A percentile compares a stretch with the other conserved stretches of the same genome.
Evolutionary conservation across 371 early-diverging fungal genomes (phyloP).

Genomic region (Mortierella sp.): DNA sequence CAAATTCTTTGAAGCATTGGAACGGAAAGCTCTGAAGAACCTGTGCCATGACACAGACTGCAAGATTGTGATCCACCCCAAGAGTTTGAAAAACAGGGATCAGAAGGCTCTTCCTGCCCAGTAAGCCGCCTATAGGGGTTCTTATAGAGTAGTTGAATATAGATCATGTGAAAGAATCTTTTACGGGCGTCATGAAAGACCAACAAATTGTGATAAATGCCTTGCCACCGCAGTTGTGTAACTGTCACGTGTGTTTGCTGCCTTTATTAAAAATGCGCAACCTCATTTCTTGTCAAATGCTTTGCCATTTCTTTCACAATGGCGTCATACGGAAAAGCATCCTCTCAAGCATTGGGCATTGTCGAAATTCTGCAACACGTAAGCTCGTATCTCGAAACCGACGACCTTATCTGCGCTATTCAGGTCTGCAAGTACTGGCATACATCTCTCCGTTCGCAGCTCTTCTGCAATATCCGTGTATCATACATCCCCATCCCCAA

Average conservation of each 20-base stretch:
- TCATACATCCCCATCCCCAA: neutral
- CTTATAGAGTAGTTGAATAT: neutral
- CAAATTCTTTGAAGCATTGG: conserved; percentile 79
- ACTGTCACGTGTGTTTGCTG: too few species aligned
- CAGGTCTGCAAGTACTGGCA: neutral
- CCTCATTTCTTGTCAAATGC: too few species aligned
- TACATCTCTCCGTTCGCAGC: neutral
- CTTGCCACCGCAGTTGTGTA: too few species aligned
- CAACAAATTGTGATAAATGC: too few species aligned
- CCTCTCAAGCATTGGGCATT: neutral
- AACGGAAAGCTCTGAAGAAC: conserved; percentile 52
- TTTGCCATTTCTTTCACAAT: neutral
- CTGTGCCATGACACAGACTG: conserved; percentile 48
- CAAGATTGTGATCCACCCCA: conserved; percentile 37
- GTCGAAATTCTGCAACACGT: neutral
- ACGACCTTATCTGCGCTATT: neutral
- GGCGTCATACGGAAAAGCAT: neutral
- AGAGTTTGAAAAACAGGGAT: conserved; percentile 37
- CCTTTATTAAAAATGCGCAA: too few species aligned
- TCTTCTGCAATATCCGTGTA: neutral
- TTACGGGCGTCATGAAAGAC: too few species aligned
- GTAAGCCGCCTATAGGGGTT: neutral
- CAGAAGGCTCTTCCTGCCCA: conserved; percentile 44
- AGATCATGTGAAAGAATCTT: neutral
- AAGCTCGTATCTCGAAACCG: neutral